phyloP scores from a whole-genome alignment of 2,329 filamentous ascomycete species.

The Capronia coronata region DNA sequence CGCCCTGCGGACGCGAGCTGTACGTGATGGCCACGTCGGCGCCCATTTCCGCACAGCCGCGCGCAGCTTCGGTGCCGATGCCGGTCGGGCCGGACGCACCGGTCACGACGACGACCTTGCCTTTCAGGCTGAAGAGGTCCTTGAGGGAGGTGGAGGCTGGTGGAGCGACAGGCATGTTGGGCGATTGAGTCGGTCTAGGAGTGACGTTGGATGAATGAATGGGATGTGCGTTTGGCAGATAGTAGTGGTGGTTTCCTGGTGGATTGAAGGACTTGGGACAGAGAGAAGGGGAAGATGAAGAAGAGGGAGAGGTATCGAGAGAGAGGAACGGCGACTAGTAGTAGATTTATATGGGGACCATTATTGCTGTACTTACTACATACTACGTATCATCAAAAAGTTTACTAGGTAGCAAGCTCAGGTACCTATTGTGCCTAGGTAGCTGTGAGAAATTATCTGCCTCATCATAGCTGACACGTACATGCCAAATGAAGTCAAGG shows the following conservation, averaged over 20 bases:
- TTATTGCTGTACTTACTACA: too few relatives aligned
- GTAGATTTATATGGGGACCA: background rate
- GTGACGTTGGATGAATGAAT: too few relatives aligned
- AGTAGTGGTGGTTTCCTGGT: background rate
- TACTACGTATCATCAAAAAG: too few relatives aligned
- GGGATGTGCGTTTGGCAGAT: too few relatives aligned
- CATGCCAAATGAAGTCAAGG: too few relatives aligned
- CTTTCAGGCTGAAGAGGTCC: constrained; percentile 44
- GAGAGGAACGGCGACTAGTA: background rate
- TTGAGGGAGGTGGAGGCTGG: constrained; percentile 30
- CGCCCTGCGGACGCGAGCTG: constrained; percentile 54
- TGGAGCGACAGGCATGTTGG: constrained; percentile 27
- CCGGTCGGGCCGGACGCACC: constrained; percentile 47
- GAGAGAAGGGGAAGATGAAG: constrained; percentile 1
- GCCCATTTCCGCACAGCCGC: constrained; percentile 58
- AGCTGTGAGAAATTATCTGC: background rate
- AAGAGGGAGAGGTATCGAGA: background rate
- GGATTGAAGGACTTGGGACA: background rate
- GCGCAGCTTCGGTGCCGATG: constrained; percentile 62
- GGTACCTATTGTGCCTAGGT: too few relatives aligned
- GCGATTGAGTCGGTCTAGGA: constrained; percentile 3
- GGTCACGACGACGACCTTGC: constrained; percentile 44
- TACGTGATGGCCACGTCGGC: constrained; percentile 63
- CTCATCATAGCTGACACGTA: background rate
- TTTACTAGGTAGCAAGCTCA: too few relatives aligned